Percentiles rank a stretch among this genome's conserved stretches.
Evolutionary conservation across 805 yeast species (phyloP).

Genomic region (Starmerella cellae): DNA sequence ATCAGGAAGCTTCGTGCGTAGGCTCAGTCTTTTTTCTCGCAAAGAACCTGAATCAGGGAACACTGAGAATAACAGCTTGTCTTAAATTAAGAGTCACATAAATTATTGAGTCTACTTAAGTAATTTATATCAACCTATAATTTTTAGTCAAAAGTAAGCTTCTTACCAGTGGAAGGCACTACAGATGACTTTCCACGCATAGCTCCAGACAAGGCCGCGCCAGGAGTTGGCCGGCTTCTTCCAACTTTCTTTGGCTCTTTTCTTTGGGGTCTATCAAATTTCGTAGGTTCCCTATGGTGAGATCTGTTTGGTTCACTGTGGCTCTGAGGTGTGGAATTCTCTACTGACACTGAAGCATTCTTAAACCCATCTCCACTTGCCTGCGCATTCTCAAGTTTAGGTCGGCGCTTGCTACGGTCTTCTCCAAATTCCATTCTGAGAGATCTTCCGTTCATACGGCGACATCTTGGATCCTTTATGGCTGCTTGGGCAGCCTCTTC

Average conservation of each 20-base stretch:
- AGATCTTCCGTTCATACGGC: slow-evolving; percentile 56
- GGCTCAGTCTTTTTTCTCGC: slow-evolving; percentile 11
- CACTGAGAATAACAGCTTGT: too few relatives aligned
- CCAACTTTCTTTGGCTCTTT: slow-evolving; percentile 3
- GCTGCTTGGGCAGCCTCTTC: slow-evolving; percentile 77
- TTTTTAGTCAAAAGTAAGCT: slow-evolving; percentile 46
- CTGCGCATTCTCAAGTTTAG: slow-evolving; percentile 29
- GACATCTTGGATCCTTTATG: slow-evolving; percentile 53
- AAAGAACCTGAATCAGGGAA: slow-evolving; percentile 7
- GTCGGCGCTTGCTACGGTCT: slow-evolving; percentile 66
- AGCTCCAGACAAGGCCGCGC: slow-evolving; percentile 76
- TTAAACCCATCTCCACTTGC: too few relatives aligned
- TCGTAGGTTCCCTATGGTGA: not conserved
- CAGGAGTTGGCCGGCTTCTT: slow-evolving; percentile 33
- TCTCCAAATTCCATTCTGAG: slow-evolving; percentile 87
- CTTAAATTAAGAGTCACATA: too few relatives aligned
- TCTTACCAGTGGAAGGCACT: slow-evolving; percentile 83
- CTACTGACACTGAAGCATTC: too few relatives aligned
- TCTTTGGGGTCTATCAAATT: not conserved
- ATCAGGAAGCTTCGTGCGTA: slow-evolving; percentile 11
- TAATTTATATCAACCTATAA: not conserved
- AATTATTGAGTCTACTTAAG: too few relatives aligned
- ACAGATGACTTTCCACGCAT: slow-evolving; percentile 82
- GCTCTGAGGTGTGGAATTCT: not conserved
- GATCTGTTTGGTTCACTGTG: not conserved